phyloP scores from a whole-genome alignment of 441 rosid species.

The Viola pubescens region DNA sequence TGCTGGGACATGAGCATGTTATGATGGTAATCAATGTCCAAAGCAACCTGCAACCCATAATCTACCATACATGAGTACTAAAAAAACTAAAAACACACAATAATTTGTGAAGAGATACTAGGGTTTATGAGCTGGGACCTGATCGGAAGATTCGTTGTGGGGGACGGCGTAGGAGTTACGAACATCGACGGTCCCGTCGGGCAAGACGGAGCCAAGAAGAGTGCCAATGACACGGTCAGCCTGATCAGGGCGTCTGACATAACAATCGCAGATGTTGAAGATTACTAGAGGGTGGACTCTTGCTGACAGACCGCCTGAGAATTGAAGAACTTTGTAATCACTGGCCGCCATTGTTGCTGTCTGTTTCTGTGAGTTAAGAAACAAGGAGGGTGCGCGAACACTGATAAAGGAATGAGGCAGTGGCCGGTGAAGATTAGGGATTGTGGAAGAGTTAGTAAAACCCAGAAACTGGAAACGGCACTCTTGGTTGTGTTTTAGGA shows the following conservation, averaged over 20 bases:
- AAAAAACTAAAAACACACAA: neutral
- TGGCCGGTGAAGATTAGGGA: no score
- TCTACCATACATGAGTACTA: neutral
- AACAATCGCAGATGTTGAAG: conserved; percentile 90
- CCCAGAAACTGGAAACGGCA: no score
- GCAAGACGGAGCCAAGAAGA: conserved; percentile 75
- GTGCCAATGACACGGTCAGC: conserved; percentile 96
- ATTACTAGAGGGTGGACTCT: conserved; percentile 80
- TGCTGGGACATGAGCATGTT: conserved; percentile 79
- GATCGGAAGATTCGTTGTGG: conserved; percentile 76
- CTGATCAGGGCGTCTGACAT: conserved; percentile 82
- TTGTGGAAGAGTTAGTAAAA: no score
- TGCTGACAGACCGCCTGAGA: conserved; percentile 41
- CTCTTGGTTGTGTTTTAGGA: no score
- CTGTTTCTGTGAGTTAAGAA: conserved; percentile 5
- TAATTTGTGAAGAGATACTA: neutral
- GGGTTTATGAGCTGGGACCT: conserved; percentile 23
- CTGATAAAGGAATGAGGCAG: no score
- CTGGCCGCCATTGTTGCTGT: conserved; percentile 44
- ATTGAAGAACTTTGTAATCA: conserved; percentile 63
- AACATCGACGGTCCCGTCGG: conserved; percentile 85
- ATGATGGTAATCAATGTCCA: conserved; percentile 92
- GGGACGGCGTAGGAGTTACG: conserved; percentile 94
- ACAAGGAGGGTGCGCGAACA: neutral
- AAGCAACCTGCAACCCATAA: conserved; percentile 54